Conservation (phyloP, 768 basidiomycete species). For the Tricholoma sp. region DNA sequence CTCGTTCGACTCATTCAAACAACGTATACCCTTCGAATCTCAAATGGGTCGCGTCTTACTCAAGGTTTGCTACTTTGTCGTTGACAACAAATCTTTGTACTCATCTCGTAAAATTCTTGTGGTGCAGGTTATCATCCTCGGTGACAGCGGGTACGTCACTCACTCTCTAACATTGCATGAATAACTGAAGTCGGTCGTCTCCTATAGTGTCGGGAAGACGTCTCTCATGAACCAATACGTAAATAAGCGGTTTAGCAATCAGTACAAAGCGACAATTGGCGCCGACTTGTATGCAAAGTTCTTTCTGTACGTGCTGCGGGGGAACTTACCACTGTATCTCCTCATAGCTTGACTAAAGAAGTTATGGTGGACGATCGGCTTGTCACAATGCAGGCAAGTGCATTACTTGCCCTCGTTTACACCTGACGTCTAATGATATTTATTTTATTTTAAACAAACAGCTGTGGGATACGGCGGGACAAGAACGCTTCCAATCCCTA, state of each 20-base stretch:
- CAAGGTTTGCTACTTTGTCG: slow-evolving; percentile 46
- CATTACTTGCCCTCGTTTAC: neutral
- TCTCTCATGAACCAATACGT: slow-evolving; percentile 99
- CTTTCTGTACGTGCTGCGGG: slow-evolving; percentile 8
- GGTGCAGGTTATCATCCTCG: slow-evolving; percentile 92
- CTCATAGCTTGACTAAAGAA: slow-evolving; percentile 85
- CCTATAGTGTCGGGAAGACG: slow-evolving; percentile 90
- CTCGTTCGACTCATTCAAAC: slow-evolving; percentile 14
- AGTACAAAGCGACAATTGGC: slow-evolving; percentile 99
- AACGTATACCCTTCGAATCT: slow-evolving; percentile 17
- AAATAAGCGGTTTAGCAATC: slow-evolving; percentile 98
- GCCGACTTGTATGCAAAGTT: slow-evolving; percentile 78
- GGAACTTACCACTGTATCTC: slow-evolving; percentile 17
- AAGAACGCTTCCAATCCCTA: slow-evolving; percentile 98
- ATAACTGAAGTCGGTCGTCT: slow-evolving; percentile 9
- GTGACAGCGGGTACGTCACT: slow-evolving; percentile 84
- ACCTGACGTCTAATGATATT: neutral
- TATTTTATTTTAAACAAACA: slow-evolving; percentile 24
- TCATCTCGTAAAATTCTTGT: slow-evolving; percentile 5
- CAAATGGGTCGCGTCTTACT: slow-evolving; percentile 82
- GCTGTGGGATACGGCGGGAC: slow-evolving; percentile 99
- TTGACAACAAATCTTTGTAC: neutral
- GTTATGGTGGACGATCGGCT: slow-evolving; percentile 97
- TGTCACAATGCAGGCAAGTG: slow-evolving; percentile 92
- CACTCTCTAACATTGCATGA: slow-evolving; percentile 2